Evolutionary conservation across 768 basidiomycete species (phyloP), one percentile per base, ranked within the genome.

Genomic region (Tulasnella calospora): DNA sequence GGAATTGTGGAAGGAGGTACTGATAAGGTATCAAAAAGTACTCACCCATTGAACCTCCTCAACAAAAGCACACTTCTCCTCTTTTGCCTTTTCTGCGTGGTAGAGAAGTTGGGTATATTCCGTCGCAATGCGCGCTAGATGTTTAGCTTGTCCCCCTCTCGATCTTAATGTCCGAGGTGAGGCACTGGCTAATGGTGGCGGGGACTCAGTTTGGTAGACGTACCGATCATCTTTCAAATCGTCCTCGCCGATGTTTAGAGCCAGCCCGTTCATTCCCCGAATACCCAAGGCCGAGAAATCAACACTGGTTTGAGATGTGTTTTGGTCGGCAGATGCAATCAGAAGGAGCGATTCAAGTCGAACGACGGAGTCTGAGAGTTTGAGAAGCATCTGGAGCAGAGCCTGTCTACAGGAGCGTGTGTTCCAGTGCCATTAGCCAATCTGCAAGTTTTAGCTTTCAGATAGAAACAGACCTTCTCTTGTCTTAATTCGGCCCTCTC

Each of bases 61-160:
- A 3, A 97, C 90, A 80, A 94, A 96, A 1, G 87, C 89, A 80
- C 95, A 95, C 1, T 89, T 88, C 81, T 96, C 93, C 13, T 85
- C 85, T 8, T 89, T 87, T 15, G 96, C 95, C 84, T 98, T 97
- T 27, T 90, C 89, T 35, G 90, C 89, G 81, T 98, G 93, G 83
- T 99, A 99, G 35, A 95, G 87, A 27, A 99, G 87, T 82, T 99
- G 96, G 13, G 90, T 93, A 83, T 97, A 99, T 84, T 98, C 98
- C 12, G 90, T 87, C 19, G 96, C 94, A 38, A 96, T 93, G 73
- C 96, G 89, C 15, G 89, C 88, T 19, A 97, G 87, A 83, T 95
- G 93, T 83, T 95, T 94, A 41, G 92, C 91, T 69, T 90, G 88
- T 82, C 89, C 90, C 12, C 88, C 89, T 80, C 87, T 89, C 51